A percentile compares a stretch with the other conserved stretches of the same genome.
Conservation (phyloP, 2,329 filamentous ascomycete genomes). For the Sclerotinia borealis region DNA sequence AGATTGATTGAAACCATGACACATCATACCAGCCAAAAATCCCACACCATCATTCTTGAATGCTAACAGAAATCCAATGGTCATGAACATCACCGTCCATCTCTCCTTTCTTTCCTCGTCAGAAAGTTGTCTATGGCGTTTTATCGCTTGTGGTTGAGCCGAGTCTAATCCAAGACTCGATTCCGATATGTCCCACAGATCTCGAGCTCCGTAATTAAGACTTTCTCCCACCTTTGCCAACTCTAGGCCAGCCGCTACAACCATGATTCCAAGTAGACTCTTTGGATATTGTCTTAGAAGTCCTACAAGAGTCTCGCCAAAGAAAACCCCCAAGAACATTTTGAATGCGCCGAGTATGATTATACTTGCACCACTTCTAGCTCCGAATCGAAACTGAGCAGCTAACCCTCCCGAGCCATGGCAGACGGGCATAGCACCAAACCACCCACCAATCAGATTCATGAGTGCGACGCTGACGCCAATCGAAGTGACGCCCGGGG, state of each 20-base stretch:
- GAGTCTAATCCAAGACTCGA: slow-evolving; percentile 31
- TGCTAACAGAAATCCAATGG: slow-evolving; percentile 71
- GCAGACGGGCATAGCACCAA: slow-evolving; percentile 91
- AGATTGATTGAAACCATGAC: slow-evolving; percentile 59
- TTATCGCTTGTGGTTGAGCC: slow-evolving; percentile 25
- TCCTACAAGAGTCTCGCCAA: slow-evolving; percentile 66
- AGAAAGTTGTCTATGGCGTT: slow-evolving; percentile 47
- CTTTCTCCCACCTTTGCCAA: slow-evolving; percentile 79
- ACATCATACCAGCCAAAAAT: slow-evolving; percentile 74
- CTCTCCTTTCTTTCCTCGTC: slow-evolving; percentile 66
- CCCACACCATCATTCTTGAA: slow-evolving; percentile 89
- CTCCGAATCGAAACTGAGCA: slow-evolving; percentile 86
- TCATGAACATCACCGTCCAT: slow-evolving; percentile 88
- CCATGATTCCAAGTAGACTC: slow-evolving; percentile 76
- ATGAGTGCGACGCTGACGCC: slow-evolving; percentile 77
- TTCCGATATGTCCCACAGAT: slow-evolving; percentile 52
- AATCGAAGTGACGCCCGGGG: slow-evolving; percentile 68
- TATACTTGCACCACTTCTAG: slow-evolving; percentile 77
- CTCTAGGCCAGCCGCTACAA: slow-evolving; percentile 83
- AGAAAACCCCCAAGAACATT: slow-evolving; percentile 66
- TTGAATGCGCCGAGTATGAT: slow-evolving; percentile 74
- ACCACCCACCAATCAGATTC: slow-evolving; percentile 84
- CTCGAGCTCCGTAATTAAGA: slow-evolving; percentile 64
- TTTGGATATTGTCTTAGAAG: slow-evolving; percentile 69
- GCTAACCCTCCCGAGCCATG: slow-evolving; percentile 89